Conservation (phyloP, 2,329 filamentous ascomycete species). For the Sporothrix brasiliensis region DNA sequence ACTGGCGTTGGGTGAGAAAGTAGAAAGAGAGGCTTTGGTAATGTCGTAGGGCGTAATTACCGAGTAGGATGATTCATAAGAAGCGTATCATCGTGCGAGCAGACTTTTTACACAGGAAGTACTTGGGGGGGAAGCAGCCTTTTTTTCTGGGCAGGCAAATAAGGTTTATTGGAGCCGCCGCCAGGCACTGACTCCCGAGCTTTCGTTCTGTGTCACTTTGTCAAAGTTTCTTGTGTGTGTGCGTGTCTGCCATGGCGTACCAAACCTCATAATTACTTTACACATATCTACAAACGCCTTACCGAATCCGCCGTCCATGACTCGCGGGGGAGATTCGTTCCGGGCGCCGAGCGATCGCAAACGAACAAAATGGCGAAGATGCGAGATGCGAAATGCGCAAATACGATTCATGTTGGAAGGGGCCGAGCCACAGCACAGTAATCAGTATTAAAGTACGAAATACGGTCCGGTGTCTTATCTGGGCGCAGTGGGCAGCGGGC, state of each 20-base stretch:
- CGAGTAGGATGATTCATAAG: constrained; percentile 10
- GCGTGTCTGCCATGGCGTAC: too few relatives aligned
- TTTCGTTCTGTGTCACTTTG: not conserved
- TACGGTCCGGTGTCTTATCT: not conserved
- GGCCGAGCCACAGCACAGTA: too few relatives aligned
- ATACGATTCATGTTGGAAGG: too few relatives aligned
- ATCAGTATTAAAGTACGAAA: too few relatives aligned
- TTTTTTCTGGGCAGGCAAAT: constrained; percentile 11
- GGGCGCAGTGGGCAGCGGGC: not conserved
- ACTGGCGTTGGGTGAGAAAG: constrained; percentile 12
- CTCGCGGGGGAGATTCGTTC: not conserved
- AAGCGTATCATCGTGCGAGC: not conserved
- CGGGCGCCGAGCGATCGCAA: constrained; percentile 1
- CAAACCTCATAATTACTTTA: constrained; percentile 8
- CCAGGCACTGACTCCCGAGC: constrained; percentile 12
- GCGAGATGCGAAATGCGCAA: too few relatives aligned
- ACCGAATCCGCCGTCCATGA: not conserved
- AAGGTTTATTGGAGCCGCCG: constrained; percentile 24
- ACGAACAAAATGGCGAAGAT: not conserved
- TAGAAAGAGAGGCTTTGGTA: not conserved
- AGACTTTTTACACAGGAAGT: not conserved
- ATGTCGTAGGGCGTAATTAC: too few relatives aligned
- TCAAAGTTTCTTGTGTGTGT: too few relatives aligned
- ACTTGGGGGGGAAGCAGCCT: not conserved
- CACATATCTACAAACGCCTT: not conserved